These are phyloP conservation scores for Penicillium polonicum DNA, from an alignment of 2,329 filamentous ascomycete genomes.

Conservation along the genomic window DNA sequence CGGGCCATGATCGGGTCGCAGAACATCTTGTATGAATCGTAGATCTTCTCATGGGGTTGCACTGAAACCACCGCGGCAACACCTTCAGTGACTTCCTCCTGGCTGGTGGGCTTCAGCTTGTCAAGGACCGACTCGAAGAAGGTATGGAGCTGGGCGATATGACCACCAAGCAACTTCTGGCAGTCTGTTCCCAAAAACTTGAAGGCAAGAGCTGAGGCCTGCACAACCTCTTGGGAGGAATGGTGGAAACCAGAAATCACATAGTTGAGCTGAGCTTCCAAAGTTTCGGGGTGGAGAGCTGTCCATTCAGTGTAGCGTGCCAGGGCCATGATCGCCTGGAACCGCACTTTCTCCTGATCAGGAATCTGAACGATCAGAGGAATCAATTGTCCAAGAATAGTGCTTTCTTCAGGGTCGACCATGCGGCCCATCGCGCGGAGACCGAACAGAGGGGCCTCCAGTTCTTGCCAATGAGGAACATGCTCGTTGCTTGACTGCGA, in stretches of 20 bases:
- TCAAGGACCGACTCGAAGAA: constrained; percentile 92
- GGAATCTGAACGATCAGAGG: constrained; percentile 92
- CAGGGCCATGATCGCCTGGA: constrained; percentile 96
- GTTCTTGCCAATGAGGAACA: constrained; percentile 92
- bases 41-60: constrained; percentile 76
- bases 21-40: constrained; percentile 84
- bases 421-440: constrained; percentile 95
- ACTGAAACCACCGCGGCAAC: constrained; percentile 88
- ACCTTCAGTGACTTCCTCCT: constrained; percentile 95
- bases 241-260: constrained; percentile 92
- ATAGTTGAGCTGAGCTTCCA: constrained; percentile 91
- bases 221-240: constrained; percentile 82
- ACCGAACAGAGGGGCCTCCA: constrained; percentile 92
- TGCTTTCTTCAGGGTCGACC: constrained; percentile 84
- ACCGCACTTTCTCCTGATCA: constrained; percentile 94
- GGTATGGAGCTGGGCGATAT: constrained; percentile 80
- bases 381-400: constrained; percentile 87
- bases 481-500: constrained; percentile 68
- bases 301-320: constrained; percentile 99
- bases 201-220: constrained; percentile 88
- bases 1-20: constrained; percentile 85
- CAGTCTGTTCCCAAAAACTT: constrained; percentile 98
- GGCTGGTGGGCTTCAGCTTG: constrained; percentile 77
- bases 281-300: constrained; percentile 83
- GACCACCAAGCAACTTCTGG: constrained; percentile 76